Base-by-base conservation (phyloP, 805 yeast genomes). In the Isabelozyma rhagii region DNA sequence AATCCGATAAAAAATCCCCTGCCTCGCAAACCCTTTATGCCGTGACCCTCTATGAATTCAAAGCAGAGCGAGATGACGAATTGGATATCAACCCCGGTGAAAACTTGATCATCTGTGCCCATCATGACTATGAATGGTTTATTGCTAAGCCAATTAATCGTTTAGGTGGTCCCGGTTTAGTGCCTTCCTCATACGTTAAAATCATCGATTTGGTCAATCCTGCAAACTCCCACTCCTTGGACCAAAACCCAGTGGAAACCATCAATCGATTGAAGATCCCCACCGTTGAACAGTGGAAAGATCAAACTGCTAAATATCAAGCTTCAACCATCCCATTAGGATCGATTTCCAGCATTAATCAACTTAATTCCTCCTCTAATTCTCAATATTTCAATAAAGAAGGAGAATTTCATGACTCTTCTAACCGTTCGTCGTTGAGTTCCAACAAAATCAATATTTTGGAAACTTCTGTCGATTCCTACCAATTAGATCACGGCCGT, bases 101-200 rank as follows among this genome's bases (percentile, higher is more conserved):
- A 60, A 86, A 88, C 59, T 79, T 94, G 53, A 88, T 92, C 29
- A 83, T 96, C 10, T 93, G 97, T 69, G 99, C 99, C 2, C 97
- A 93, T 68, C 96, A 93, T 63, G 91, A 90, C 49, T 87, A 77
- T 55, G 99, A 96, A 70, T 94, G 99, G 99, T 92, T 91, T 59
- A 94, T 94, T 51, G 98, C 97, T 5, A 94, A 94, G 66, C 97
- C 97, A 11, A 88, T 94, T 41, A 96, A 93, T 51, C 77, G 97
- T 48, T 74, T 94, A 39, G 98, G 99, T 25, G 99, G 97, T 0
- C 98, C 98, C 0, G 99, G 99, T 1, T 76, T 94, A 43, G 96
- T 94, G 7, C 99, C 99, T 0, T 92, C 89, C 5, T 81, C 89
- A 15, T 94, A 88, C 61, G 94, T 94, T 21, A 89, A 90, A 61